A percentile compares a stretch with the other conserved stretches of the same genome.
phyloP scores from a whole-genome alignment of 371 early-diverging fungal genomes.

The Modicella reniformis region DNA sequence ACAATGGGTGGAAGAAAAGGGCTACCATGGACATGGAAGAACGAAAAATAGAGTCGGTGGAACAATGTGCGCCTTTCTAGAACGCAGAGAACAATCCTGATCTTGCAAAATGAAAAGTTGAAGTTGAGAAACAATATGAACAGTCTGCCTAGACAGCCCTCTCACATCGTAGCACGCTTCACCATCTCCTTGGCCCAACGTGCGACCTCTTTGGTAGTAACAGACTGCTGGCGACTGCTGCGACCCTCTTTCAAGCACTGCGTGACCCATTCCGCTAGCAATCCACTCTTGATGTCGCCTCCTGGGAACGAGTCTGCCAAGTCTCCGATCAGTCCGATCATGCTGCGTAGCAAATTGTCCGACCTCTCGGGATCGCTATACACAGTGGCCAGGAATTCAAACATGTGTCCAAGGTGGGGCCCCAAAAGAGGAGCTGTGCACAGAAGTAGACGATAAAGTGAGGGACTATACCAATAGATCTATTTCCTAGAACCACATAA shows the following conservation, averaged over 20 bases:
- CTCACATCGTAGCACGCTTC: conserved; percentile 57
- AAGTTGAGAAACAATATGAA: neutral
- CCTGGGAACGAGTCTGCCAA: conserved; percentile 80
- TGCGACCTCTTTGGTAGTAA: conserved; percentile 77
- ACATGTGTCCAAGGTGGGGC: conserved; percentile 72
- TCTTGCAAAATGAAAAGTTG: neutral
- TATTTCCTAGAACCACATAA: too few relatives aligned
- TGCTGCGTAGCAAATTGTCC: conserved; percentile 72
- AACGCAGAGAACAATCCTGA: neutral
- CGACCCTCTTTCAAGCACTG: conserved; percentile 80
- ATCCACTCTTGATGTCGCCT: conserved; percentile 71
- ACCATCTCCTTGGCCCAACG: conserved; percentile 82
- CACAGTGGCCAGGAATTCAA: conserved; percentile 79
- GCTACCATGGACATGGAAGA: neutral
- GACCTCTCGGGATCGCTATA: conserved; percentile 68
- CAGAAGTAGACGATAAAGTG: neutral
- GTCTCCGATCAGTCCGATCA: conserved; percentile 88
- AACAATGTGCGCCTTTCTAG: neutral
- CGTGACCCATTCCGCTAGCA: conserved; percentile 73
- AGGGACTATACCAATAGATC: too few relatives aligned
- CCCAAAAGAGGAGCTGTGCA: conserved; percentile 64
- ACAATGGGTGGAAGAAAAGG: conserved; percentile 13
- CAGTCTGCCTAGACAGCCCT: neutral
- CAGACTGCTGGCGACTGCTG: conserved; percentile 66
- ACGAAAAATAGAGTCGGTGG: neutral